Percentiles rank a stretch among this genome's conserved stretches.
Evolutionary conservation across 805 yeast species (phyloP).

Genomic region (Dipodascus geniculatus): DNA sequence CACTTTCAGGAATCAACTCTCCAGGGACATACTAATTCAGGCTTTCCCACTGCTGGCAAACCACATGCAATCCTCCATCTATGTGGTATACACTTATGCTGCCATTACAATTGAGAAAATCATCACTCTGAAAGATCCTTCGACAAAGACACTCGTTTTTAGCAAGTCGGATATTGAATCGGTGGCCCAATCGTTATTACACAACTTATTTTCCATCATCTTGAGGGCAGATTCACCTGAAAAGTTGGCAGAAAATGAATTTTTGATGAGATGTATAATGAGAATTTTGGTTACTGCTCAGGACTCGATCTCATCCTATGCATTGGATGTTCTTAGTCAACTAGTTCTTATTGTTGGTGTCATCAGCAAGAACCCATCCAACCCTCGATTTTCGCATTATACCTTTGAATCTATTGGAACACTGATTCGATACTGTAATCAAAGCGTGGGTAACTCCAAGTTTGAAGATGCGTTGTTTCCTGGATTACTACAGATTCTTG

Average conservation of each 20-base stretch:
- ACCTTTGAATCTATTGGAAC: conserved; percentile 81
- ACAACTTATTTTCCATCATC: conserved; percentile 56
- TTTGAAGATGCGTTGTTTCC: conserved; percentile 52
- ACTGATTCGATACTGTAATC: conserved; percentile 42
- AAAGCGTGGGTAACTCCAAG: conserved; percentile 24
- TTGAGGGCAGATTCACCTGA: conserved; percentile 52
- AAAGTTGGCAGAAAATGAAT: conserved; percentile 90
- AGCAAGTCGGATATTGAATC: conserved; percentile 60
- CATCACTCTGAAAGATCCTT: conserved; percentile 57
- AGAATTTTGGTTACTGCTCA: conserved; percentile 70
- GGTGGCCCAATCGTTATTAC: conserved; percentile 47
- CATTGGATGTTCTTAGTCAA: conserved; percentile 42
- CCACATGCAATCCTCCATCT: conserved; percentile 53
- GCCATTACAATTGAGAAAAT: conserved; percentile 88
- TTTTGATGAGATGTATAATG: conserved; percentile 80
- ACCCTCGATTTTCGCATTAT: conserved; percentile 87
- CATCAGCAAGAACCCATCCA: conserved; percentile 83
- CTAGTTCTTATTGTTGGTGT: conserved; percentile 55
- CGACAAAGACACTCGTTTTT: conserved; percentile 39
- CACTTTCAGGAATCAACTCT: conserved; percentile 84
- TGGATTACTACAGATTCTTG: conserved; percentile 41
- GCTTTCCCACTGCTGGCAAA: conserved; percentile 68
- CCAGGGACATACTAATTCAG: conserved; percentile 69
- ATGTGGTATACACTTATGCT: conserved; percentile 85
- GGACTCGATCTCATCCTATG: conserved; percentile 26